Percentiles rank a stretch among this genome's conserved stretches.
Evolutionary conservation across 257 asterid species (phyloP).

Genomic region (Forsythia suspensa): DNA sequence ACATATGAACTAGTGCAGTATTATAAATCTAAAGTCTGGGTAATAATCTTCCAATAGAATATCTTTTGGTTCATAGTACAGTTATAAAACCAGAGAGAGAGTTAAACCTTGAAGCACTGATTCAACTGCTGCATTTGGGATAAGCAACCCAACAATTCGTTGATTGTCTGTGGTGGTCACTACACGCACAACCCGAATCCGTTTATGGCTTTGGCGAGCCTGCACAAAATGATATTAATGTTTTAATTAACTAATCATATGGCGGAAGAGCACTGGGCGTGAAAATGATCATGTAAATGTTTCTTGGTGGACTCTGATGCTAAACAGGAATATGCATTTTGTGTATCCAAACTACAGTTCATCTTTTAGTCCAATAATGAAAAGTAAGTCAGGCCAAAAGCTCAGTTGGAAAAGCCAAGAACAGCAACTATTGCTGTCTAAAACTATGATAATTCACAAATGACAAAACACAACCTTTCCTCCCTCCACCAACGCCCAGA

Average conservation of each 20-base stretch:
- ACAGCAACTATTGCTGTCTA: not conserved
- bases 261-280: conserved; percentile 1
- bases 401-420: not conserved
- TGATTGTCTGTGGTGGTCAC: conserved; percentile 84
- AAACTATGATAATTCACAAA: not conserved
- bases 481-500: not conserved
- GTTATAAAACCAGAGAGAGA: not conserved
- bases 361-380: not conserved
- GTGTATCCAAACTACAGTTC: not conserved
- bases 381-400: not conserved
- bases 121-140: conserved; percentile 93
- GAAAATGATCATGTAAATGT: conserved; percentile 1
- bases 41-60: not conserved
- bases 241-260: conserved; percentile 1
- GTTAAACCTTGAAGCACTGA: conserved; percentile 86
- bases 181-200: conserved; percentile 82
- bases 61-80: not conserved
- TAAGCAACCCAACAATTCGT: conserved; percentile 85
- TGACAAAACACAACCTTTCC: not conserved
- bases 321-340: not conserved
- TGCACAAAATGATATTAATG: conserved; percentile 28
- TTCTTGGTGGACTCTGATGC: not conserved
- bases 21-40: not conserved
- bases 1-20: not conserved
- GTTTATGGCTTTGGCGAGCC: conserved; percentile 83